Evolutionary conservation across 352 stramenopile species (phyloP).

Genomic region (Albugo laibachii): DNA sequence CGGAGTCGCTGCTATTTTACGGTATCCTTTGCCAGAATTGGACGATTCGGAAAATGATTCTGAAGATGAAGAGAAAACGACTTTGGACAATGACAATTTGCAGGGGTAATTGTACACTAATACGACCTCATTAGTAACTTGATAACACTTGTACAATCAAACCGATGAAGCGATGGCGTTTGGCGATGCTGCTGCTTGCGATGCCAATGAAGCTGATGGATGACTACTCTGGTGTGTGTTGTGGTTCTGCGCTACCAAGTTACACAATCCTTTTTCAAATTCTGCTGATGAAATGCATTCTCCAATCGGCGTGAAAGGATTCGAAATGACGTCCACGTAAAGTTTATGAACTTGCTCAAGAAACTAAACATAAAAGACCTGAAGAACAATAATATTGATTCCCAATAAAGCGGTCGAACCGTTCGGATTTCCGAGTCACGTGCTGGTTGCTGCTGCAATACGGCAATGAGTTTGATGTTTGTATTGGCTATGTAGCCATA

Average conservation of each 20-base stretch:
- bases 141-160: too few relatives aligned
- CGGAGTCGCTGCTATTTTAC: constrained; percentile 88
- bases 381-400: background rate
- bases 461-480: constrained; percentile 60
- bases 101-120: background rate
- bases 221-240: constrained; percentile 19
- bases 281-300: constrained; percentile 58
- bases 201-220: background rate
- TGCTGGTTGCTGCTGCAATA: constrained; percentile 50
- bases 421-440: constrained; percentile 59
- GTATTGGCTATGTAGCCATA: constrained; percentile 77
- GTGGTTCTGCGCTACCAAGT: constrained; percentile 30
- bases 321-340: constrained; percentile 77
- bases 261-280: constrained; percentile 65
- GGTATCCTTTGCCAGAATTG: constrained; percentile 92
- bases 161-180: too few relatives aligned
- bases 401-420: constrained; percentile 2
- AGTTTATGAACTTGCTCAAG: constrained; percentile 66
- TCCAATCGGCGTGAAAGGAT: constrained; percentile 62
- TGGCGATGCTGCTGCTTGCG: background rate
- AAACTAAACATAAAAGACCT: constrained; percentile 20
- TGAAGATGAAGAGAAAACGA: constrained; percentile 17
- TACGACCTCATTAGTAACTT: too few relatives aligned
- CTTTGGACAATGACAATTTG: background rate
- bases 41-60: constrained; percentile 75